Conservation (phyloP, 2,329 filamentous ascomycete genomes). For the Fonsecaea pugnacius region DNA sequence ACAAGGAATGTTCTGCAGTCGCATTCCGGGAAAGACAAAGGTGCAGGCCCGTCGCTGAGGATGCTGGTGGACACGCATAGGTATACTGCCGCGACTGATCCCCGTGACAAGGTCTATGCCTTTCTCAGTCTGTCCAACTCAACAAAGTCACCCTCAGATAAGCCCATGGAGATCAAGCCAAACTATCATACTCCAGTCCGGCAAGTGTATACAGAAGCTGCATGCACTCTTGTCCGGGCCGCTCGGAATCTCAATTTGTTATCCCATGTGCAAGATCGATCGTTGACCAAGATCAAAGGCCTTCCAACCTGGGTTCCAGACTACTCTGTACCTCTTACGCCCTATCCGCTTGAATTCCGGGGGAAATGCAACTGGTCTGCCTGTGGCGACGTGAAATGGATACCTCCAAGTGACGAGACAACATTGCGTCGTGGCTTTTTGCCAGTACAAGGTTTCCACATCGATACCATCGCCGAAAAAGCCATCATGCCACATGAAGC, state of each 20-base stretch:
- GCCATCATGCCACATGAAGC: conserved; percentile 19
- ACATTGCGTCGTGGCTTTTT: conserved; percentile 4
- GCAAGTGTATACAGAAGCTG: conserved; percentile 16
- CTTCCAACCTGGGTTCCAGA: conserved; percentile 20
- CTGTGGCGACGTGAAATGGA: conserved; percentile 14
- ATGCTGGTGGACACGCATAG: conserved; percentile 16
- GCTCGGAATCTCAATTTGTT: conserved; percentile 10
- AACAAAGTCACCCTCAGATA: background rate
- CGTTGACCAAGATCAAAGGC: conserved; percentile 14
- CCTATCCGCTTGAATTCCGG: conserved; percentile 20
- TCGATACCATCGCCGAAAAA: conserved; percentile 15
- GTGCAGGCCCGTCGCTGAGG: conserved; percentile 9
- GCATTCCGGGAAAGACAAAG: background rate
- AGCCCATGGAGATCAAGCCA: conserved; percentile 9
- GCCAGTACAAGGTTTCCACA: conserved; percentile 18
- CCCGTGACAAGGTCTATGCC: conserved; percentile 19
- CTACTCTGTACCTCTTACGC: conserved; percentile 13
- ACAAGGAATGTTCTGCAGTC: conserved; percentile 17
- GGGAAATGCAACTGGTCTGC: conserved; percentile 20
- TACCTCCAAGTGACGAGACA: conserved; percentile 1
- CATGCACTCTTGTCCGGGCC: conserved; percentile 9
- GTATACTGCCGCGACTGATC: conserved; percentile 16
- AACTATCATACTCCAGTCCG: conserved; percentile 15
- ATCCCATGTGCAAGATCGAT: conserved; percentile 17
- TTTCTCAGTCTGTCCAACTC: conserved; percentile 14